Evolutionary conservation across 2,329 filamentous ascomycete species (phyloP), one percentile per base, ranked within the genome.

Genomic region (Davidsoniella eucalypti): DNA sequence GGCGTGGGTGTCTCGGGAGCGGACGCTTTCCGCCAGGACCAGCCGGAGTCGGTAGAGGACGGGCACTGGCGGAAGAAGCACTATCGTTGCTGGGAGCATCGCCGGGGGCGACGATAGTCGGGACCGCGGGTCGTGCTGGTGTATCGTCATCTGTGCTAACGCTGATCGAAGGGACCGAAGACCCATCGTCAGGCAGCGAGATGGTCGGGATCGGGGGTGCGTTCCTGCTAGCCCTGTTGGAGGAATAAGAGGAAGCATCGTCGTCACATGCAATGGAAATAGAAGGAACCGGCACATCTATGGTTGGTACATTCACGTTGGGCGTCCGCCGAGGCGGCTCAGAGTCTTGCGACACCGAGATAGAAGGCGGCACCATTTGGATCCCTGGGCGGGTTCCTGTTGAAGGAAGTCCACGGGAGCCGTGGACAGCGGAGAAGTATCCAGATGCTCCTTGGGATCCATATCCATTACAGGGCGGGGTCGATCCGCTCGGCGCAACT

Each of bases 291-390:
- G 25, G 44, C 33, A 40, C 23, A 38, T 36, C 25, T 8, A 37
- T n/a, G 5, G 50, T 33, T 14, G 44, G 44, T 6, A 39, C 21
- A 12, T 44, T 53, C 44, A 53, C 23, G 45, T 38, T 36, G 17
- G 52, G 41, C 14, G 41, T 21, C 18, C 26, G 38, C 21, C 12
- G 25, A 54, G 49, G 56, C 58, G 61, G 53, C 58, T 62, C 51
- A 70, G 61, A 54, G 66, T 66, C 65, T 63, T 69, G 64, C 66
- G 69, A 62, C 73, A 73, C 64, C 68, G 69, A 59, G 68, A 76
- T 69, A 73, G 65, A 56, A 77, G 70, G 70, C 64, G 73, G 58
- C 60, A 63, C 61, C 65, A 70, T 43, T 25, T 40, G 41, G 50
- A 25, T 41, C 40, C 21, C 18, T 23, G 45, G 4, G 38, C 17